A percentile compares a stretch with the other conserved stretches of the same genome.
Evolutionary conservation across 352 stramenopile genomes (phyloP).

Genomic region (Phytophthora sansomeana): DNA sequence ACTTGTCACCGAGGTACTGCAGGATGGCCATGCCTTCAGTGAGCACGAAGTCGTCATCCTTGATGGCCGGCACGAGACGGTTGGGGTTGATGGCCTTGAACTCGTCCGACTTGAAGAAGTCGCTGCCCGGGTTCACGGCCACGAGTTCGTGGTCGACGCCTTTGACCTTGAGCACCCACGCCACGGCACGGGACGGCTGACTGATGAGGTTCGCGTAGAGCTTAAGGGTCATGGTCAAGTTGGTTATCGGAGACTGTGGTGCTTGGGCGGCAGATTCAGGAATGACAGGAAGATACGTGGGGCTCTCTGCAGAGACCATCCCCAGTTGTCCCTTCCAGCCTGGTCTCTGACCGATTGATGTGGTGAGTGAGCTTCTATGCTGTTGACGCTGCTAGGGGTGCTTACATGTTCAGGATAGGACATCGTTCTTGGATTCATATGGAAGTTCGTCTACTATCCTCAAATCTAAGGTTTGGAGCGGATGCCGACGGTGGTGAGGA

Average conservation of each 20-base stretch:
- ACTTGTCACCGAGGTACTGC: constrained; percentile 62
- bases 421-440: constrained; percentile 18
- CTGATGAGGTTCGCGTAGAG: constrained; percentile 73
- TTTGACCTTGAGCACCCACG: constrained; percentile 61
- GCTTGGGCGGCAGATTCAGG: constrained; percentile 20
- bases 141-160: constrained; percentile 48
- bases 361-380: no score
- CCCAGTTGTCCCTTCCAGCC: background rate
- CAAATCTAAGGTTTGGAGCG: constrained; percentile 18
- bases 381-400: constrained; percentile 19
- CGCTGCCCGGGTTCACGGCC: constrained; percentile 37
- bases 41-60: constrained; percentile 67
- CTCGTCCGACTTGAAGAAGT: constrained; percentile 54
- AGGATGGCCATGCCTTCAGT: constrained; percentile 69
- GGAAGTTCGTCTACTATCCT: constrained; percentile 5
- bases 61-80: constrained; percentile 52
- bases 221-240: constrained; percentile 52
- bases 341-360: constrained; percentile 27
- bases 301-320: constrained; percentile 10
- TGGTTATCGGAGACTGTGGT: background rate
- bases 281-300: constrained; percentile 26
- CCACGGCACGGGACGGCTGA: constrained; percentile 53
- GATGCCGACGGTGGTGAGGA: constrained; percentile 20
- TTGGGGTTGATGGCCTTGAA: constrained; percentile 68
- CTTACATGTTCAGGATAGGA: constrained; percentile 31